Evolutionary conservation across 2,329 filamentous ascomycete species (phyloP), one percentile per base, ranked within the genome.

Genomic region (Orbilia oligospora): DNA sequence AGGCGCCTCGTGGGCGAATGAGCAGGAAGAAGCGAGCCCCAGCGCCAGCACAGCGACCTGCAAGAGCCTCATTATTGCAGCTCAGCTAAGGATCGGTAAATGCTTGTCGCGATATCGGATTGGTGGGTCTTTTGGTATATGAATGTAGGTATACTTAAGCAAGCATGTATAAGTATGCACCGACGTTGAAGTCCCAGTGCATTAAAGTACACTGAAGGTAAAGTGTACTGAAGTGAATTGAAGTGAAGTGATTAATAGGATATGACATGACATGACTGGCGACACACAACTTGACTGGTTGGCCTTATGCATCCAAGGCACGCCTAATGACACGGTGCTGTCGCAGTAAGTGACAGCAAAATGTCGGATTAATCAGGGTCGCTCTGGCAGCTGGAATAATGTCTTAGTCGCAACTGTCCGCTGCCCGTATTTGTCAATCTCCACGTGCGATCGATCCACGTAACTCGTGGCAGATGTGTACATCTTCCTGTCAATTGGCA

Each of bases 1-100:
- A 24, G 44, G 63, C 64, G 70, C 58, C 67, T 69, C 64, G 55
- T 69, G 71, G 48, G 63, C 49, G 55, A 75, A 69, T 38, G 53
- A 69, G 33, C 61, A 48, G 41, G 64, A 46, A 30, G 64, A 49
- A 55, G 51, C 33, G 63, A 58, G 22, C 38, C 70, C 36, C 33
- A 61, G 24, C 61, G 48, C 70, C 36, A 73, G 70, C 20, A 30
- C 63, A 67, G 63, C 36, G 48, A 67, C 49, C 12, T 58, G 65
- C 48, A 41, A 67, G 61, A 73, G 63, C 49, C 51, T 63, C 70
- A 73, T 73, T 30, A 46, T 38, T 66, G 49, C 44, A 65, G 61
- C 16, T 33, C 20, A 49, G 24, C 61, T 44, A 61, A 61, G 56
- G 36, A 61, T 61, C 56, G 56, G 56, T 61, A 61, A 27, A 61